These are phyloP conservation scores for Escallonia herrerae DNA, from an alignment of 129 eudicot genomes.

Conservation along the genomic window DNA sequence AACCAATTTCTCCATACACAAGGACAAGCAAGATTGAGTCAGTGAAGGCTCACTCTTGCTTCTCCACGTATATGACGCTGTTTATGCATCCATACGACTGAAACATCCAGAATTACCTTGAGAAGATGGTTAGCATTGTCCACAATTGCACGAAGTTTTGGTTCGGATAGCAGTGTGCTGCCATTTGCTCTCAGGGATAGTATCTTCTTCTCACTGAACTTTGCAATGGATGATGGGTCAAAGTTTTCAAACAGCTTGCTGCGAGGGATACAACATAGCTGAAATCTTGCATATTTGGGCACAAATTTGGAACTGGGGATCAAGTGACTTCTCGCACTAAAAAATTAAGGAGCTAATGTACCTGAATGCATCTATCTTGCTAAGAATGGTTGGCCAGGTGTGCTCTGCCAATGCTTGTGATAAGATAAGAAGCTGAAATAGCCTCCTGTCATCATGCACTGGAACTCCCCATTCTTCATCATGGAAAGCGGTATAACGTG, in stretches of 20 bases:
- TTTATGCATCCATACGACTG: no score
- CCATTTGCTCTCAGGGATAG: slow-evolving; percentile 26
- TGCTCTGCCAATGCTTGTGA: slow-evolving; percentile 77
- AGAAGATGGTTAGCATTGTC: slow-evolving; percentile 51
- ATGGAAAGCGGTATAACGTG: slow-evolving; percentile 57
- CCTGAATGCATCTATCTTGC: slow-evolving; percentile 63
- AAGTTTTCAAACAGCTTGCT: slow-evolving; percentile 58
- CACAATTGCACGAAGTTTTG: slow-evolving; percentile 53
- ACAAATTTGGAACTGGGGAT: neutral
- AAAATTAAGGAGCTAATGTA: neutral
- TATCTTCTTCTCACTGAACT: slow-evolving; percentile 46
- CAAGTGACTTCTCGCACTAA: neutral
- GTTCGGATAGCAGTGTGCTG: slow-evolving; percentile 53
- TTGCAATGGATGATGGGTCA: slow-evolving; percentile 55
- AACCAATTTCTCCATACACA: no score
- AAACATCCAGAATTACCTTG: slow-evolving; percentile 38
- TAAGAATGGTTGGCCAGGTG: slow-evolving; percentile 72
- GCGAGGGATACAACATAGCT: neutral
- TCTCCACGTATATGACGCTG: neutral
- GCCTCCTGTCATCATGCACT: slow-evolving; percentile 56
- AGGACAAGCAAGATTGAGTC: no score
- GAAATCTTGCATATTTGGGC: neutral
- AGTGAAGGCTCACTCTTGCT: neutral
- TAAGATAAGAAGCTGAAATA: slow-evolving; percentile 62
- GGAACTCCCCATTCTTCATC: slow-evolving; percentile 94